Evolutionary conservation across 345 rosid species (phyloP), one percentile per base, ranked within the genome.

Genomic region (Clarkia xantiana): DNA sequence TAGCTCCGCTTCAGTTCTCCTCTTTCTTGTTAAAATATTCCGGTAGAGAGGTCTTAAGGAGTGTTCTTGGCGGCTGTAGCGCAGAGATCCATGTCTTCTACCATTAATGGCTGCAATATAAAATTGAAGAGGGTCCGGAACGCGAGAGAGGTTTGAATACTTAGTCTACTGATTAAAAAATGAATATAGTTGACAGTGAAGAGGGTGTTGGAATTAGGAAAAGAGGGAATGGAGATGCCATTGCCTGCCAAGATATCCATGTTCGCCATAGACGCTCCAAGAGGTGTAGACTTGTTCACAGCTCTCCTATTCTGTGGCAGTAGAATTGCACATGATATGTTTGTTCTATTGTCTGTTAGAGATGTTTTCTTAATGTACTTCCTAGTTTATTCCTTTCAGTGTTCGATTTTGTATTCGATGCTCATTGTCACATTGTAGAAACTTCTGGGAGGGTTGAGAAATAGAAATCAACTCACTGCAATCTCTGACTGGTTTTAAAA

Each of bases 241-340:
- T 73, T 55, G 56, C 62, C 23, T 45, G 22, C 56, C 25, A 42
- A 5, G 57, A 10, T 47, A 49, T 58, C 49, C 64, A 52, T 71
- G 55, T 54, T 43, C 78, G 60, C 23, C 95, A 89, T 55, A 74
- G 82, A 57, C 79, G 95, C 40, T 89, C 90, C n/a, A 82, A 77
- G 70, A 82, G 97, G 97, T 82, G 47, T 2, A 22, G 7, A 13
- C 18, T 11, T 29, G 36, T 29, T 29, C 36, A 29, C 8, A 29
- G 36, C 36, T 29, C 8, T 29, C 9, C 36, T 5, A 29, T 5
- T 29, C 36, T 29, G 36, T 29, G 1, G 1, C 36, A 29, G 36
- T 29, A 29, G 36, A 29, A 29, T 29, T 29, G 36, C 36, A 29
- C 36, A 5, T 29, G 36, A 29, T 2, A 7, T 29, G 36, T 29